These are phyloP conservation scores for Phytophthora quininea DNA, from an alignment of 352 stramenopile genomes.

Conservation along the genomic window DNA sequence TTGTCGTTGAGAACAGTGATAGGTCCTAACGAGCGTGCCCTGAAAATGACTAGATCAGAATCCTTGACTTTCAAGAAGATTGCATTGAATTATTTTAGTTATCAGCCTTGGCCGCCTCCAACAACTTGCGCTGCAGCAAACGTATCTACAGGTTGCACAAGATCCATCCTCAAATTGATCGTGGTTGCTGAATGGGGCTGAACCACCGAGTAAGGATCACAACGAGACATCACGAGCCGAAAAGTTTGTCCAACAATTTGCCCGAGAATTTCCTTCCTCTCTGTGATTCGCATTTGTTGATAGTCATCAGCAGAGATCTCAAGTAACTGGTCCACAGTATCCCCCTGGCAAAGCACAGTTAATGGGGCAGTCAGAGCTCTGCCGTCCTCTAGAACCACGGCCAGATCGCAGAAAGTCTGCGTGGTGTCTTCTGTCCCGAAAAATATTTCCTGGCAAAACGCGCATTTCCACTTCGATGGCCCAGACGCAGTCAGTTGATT, in stretches of 20 bases:
- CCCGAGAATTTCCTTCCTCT: slow-evolving; percentile 43
- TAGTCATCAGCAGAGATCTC: slow-evolving; percentile 52
- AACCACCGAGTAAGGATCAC: slow-evolving; percentile 26
- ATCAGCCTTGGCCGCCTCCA: slow-evolving; percentile 3
- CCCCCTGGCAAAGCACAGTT: slow-evolving; percentile 48
- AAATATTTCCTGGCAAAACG: slow-evolving; percentile 64
- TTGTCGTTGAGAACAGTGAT: no score
- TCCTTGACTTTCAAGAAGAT: no score
- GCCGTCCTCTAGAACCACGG: slow-evolving; percentile 50
- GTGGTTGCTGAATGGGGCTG: background rate
- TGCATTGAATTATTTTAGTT: no score
- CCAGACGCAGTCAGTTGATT: slow-evolving; percentile 3
- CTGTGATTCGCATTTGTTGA: slow-evolving; percentile 44
- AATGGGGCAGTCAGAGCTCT: slow-evolving; percentile 19
- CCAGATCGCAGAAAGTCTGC: slow-evolving; percentile 51
- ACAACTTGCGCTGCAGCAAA: slow-evolving; percentile 29
- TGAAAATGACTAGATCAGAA: no score
- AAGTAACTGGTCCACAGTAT: slow-evolving; percentile 48
- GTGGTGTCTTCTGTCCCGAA: slow-evolving; percentile 50
- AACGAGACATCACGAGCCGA: slow-evolving; percentile 53
- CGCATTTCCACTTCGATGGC: slow-evolving; percentile 51
- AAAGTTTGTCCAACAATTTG: slow-evolving; percentile 40
- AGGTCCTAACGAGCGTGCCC: no score
- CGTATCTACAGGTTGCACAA: slow-evolving; percentile 39
- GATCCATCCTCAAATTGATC: slow-evolving; percentile 42